Evolutionary conservation across 169 alveolate species (phyloP), one percentile per base, ranked within the genome.

Genomic region (Plasmodium reichenowi): DNA sequence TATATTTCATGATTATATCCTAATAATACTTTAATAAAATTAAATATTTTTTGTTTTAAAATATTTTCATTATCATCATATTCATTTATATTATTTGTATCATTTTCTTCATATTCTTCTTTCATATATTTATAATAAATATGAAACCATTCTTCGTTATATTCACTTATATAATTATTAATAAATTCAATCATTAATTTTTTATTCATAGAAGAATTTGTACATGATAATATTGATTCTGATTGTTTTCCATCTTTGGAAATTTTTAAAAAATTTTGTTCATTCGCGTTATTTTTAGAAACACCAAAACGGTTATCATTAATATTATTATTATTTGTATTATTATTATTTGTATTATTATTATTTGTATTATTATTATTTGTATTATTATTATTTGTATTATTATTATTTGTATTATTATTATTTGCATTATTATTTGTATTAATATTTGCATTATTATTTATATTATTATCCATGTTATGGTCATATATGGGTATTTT

Each of bases 101-200:
- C 48, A 50, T 50, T 71, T 10, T 50, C 47, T 9, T 52, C 48
- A 3, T 7, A 24, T 17, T 13, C 15, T 8, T 67, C 54, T 2
- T 17, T 2, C 5, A 26, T 32, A 29, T 58, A n/a, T 0, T 62
- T 13, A 32, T 67, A 56, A 62, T 83, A 83, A 1, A 83, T 47
- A 15, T 67, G 59, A 68, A 83, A 83, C 91, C 91, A 83, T 47
- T 26, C 52, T 45, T 50, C 72, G n/a, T 83, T 47, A 43, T 83
- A 83, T 38, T 83, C 74, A 10, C 3, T 54, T 43, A 83, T 54
- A 68, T 58, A 83, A 4, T 24, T 68, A 0, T 3, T 32, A 52
- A 68, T 5, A 58, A 68, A 83, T 5, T 54, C n/a, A 6, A 83
- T 54, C 91, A 83, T 67, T 10, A 83, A 56, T 38, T 68, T 66